These are phyloP conservation scores for Amanita thiersii DNA, from an alignment of 768 basidiomycete species.

Conservation along the genomic window DNA sequence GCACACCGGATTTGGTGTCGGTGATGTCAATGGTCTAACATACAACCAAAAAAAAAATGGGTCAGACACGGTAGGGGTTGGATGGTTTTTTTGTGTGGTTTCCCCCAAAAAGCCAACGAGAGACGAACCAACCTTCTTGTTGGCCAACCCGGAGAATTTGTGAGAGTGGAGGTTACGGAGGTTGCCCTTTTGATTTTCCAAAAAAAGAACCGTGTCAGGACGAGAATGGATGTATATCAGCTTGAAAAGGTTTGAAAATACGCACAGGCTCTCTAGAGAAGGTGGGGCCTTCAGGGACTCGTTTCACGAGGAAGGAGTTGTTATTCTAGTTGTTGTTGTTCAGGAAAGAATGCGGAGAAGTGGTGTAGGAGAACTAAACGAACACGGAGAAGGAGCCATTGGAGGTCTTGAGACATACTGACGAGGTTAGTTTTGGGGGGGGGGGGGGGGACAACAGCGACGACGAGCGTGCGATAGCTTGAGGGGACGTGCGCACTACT, in stretches of 20 bases:
- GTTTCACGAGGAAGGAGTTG: constrained; percentile 85
- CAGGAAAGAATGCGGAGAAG: background rate
- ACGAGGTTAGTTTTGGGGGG: constrained; percentile 8
- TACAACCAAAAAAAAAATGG: constrained; percentile 5
- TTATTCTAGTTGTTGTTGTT: constrained; percentile 39
- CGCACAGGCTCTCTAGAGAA: constrained; percentile 83
- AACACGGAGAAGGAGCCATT: constrained; percentile 90
- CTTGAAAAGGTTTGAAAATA: constrained; percentile 14
- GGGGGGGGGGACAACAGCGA: constrained; percentile 13
- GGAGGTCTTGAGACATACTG: constrained; percentile 83
- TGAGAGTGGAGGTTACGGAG: constrained; percentile 82
- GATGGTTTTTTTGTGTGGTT: too few relatives aligned
- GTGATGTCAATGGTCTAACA: constrained; percentile 58
- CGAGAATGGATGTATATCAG: background rate
- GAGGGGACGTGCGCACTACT: constrained; percentile 14
- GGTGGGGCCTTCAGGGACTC: constrained; percentile 58
- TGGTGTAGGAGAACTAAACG: constrained; percentile 21
- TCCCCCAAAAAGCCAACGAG: background rate
- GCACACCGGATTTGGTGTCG: constrained; percentile 46
- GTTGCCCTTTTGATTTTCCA: constrained; percentile 56
- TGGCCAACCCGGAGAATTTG: constrained; percentile 88
- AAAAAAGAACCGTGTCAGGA: background rate
- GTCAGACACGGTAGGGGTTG: too few relatives aligned
- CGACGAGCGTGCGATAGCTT: constrained; percentile 10
- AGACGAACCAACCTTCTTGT: constrained; percentile 52